phyloP scores from a whole-genome alignment of 345 rosid genomes.

The Hypericum perforatum region DNA sequence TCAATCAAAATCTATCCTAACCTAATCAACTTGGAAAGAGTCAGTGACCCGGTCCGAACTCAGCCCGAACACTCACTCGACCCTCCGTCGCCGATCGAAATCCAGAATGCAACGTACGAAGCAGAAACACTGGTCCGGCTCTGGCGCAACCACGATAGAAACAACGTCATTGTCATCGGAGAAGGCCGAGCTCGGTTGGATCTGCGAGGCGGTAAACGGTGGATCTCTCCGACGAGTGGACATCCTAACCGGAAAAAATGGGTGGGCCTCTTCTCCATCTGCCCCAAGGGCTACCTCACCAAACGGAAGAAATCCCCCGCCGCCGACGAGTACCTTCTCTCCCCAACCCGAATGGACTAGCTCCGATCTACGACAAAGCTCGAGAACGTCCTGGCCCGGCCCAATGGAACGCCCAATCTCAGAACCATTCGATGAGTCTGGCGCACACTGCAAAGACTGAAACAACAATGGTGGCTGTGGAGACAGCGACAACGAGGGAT shows the following conservation, averaged over 20 bases:
- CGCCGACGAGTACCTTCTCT: constrained; percentile 61
- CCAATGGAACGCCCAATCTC: constrained; percentile 50
- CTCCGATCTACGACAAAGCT: constrained; percentile 50
- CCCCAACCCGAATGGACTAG: constrained; percentile 89
- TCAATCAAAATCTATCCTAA: too few relatives aligned
- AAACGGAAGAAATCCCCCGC: constrained; percentile 49
- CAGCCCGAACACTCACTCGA: too few relatives aligned
- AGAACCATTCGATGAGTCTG: constrained; percentile 45
- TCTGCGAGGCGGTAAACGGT: constrained; percentile 50
- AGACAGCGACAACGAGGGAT: too few relatives aligned
- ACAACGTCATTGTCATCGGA: constrained; percentile 7
- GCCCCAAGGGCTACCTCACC: constrained; percentile 45
- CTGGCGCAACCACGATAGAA: too few relatives aligned
- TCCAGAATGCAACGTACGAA: constrained; percentile 46
- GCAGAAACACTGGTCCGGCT: constrained; percentile 22
- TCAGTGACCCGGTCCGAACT: too few relatives aligned
- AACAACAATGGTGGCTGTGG: too few relatives aligned
- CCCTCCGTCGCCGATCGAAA: too few relatives aligned
- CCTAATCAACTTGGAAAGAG: too few relatives aligned
- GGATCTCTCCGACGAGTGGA: constrained; percentile 75
- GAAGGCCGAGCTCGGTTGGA: constrained; percentile 36
- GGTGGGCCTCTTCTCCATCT: constrained; percentile 93
- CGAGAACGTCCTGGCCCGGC: constrained; percentile 66
- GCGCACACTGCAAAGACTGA: too few relatives aligned
- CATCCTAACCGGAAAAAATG: constrained; percentile 57